Conservation (phyloP, 2,329 filamentous ascomycete species). For the Paramyrothecium sp. region DNA sequence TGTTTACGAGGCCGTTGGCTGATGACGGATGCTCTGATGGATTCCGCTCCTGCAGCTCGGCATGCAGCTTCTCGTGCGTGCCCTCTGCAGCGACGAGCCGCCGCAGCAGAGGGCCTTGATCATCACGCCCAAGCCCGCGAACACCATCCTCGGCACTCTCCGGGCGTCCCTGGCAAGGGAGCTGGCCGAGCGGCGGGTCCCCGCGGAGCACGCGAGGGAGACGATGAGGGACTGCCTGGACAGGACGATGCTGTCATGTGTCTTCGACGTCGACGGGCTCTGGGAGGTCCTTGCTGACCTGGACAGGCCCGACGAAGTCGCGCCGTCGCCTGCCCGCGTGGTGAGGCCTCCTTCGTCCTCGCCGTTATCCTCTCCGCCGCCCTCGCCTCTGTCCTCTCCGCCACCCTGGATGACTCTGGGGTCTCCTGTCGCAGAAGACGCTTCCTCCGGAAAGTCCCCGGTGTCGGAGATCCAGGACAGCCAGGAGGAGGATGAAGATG, state of each 20-base stretch:
- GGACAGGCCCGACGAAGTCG: constrained; percentile 34
- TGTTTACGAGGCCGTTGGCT: neutral
- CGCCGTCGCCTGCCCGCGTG: constrained; percentile 19
- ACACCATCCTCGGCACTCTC: constrained; percentile 38
- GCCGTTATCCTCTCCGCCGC: neutral
- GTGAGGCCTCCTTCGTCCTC: neutral
- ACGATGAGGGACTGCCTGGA: constrained; percentile 40
- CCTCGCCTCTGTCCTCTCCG: neutral
- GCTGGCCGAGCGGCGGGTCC: constrained; percentile 17
- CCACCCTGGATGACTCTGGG: neutral
- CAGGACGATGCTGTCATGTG: constrained; percentile 50
- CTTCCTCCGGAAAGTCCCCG: neutral
- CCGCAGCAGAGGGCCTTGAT: constrained; percentile 34
- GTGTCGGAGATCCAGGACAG: constrained; percentile 29
- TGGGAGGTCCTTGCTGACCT: constrained; percentile 56
- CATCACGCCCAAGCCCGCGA: constrained; percentile 46
- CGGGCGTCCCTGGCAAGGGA: constrained; percentile 38
- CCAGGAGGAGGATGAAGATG: constrained; percentile 29
- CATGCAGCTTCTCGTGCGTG: constrained; percentile 44
- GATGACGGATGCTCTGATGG: constrained; percentile 5
- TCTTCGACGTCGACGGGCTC: constrained; percentile 59
- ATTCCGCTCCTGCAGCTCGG: constrained; percentile 33
- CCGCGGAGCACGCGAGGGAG: constrained; percentile 12
- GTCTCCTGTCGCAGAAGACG: neutral
- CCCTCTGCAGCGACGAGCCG: constrained; percentile 27